A percentile compares a stretch with the other conserved stretches of the same genome.
phyloP scores from a whole-genome alignment of 768 basidiomycete genomes.

The Psilocybe cyanescens region DNA sequence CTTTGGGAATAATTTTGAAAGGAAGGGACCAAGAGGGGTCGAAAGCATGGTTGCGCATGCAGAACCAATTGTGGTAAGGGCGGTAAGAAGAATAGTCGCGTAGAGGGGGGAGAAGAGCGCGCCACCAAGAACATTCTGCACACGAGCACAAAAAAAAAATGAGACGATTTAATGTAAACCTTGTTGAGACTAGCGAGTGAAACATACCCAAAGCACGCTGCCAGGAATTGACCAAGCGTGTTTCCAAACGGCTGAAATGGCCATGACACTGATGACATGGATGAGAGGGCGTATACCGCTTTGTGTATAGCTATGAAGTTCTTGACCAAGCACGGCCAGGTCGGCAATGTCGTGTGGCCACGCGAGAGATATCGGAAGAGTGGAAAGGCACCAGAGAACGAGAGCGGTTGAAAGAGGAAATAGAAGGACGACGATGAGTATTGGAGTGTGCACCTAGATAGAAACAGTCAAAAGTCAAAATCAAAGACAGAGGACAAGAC shows the following conservation, averaged over 20 bases:
- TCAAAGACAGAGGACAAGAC: conserved; percentile 9
- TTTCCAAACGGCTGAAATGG: conserved; percentile 89
- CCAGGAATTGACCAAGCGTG: conserved; percentile 98
- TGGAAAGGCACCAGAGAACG: conserved; percentile 72
- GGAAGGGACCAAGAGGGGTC: conserved; percentile 82
- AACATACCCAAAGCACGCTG: conserved; percentile 85
- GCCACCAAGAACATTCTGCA: conserved; percentile 87
- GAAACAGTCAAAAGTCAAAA: conserved; percentile 8
- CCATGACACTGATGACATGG: conserved; percentile 84
- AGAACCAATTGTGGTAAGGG: conserved; percentile 88
- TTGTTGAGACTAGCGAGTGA: conserved; percentile 8
- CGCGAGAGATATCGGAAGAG: conserved; percentile 74
- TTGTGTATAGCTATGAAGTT: conserved; percentile 79
- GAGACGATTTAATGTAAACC: conserved; percentile 15
- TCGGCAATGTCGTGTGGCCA: conserved; percentile 82
- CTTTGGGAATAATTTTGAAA: conserved; percentile 81
- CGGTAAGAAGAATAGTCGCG: conserved; percentile 80
- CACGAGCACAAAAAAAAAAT: conserved; percentile 16
- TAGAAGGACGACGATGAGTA: conserved; percentile 51
- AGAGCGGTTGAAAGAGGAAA: conserved; percentile 72
- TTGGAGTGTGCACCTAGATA: conserved; percentile 40
- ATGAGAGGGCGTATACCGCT: conserved; percentile 63
- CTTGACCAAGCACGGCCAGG: conserved; percentile 73
- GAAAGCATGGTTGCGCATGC: conserved; percentile 80
- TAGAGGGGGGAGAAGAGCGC: conserved; percentile 83